Evolutionary conservation across 1,139 yeast genomes (phyloP), one percentile per base, ranked within the genome.

Genomic region (Yamadazyma dushanensis): DNA sequence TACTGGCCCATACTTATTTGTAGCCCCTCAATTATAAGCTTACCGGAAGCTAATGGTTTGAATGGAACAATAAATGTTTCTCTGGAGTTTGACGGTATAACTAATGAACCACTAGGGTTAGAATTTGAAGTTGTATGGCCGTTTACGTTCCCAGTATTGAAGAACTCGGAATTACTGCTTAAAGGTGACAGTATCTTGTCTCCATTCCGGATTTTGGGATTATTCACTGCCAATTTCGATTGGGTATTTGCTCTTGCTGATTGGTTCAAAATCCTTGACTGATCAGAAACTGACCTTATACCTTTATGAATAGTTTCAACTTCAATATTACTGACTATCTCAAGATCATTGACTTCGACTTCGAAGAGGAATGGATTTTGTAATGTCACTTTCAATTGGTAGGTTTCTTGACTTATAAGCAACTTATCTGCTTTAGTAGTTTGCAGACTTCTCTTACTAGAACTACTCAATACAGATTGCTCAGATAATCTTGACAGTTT

Each of bases 351-450:
- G 3, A 92, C 63, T 30, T 79, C 83, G 8, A 90, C 60, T 33
- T 83, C 88, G 56, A 87, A 88, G 8, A 78, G 76, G 59, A 80
- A 88, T 2, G 96, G 96, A 52, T 92, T 92, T 50, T 85, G 92
- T 8, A 92, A 51, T 2, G 70, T 65, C 1, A 87, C 63, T 14
- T 66, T 58, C 20, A 83, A 60, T 44, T 74, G 79, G 21, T 73
- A 71, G 9, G 68, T 57, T 35, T 83, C 88, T 35, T 76, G 80
- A 41, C 71, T 73, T 2, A 82, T 76, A 11, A 81, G 48, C 9
- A 73, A 56, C 18, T 59, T 55, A 11, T 66, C 70, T 21, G 54
- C 56, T 32, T 55, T 56, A 6, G 45, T 24, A 16, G n/a, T 19
- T 10, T 38, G 25, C 13, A 14, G 21, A 8, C 4, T 20, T 11